phyloP scores from a whole-genome alignment of 345 rosid species.

The Salix arbutifolia region DNA sequence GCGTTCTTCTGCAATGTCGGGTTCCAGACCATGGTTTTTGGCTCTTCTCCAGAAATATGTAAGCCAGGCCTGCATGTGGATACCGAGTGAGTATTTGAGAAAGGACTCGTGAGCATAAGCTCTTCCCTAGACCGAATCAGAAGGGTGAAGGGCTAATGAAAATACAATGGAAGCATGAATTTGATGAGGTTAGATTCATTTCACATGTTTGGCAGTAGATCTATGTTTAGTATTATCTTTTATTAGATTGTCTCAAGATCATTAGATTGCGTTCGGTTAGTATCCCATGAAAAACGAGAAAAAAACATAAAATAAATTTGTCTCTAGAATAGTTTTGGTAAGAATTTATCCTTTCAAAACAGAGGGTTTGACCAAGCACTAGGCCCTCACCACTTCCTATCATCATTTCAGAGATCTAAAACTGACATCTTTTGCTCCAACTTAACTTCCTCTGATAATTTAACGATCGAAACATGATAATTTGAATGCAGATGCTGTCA shows the following conservation, averaged over 20 bases:
- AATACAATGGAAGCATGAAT: background rate
- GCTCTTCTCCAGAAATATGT: constrained; percentile 87
- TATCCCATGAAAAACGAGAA: no score
- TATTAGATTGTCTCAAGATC: no score
- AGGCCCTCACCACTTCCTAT: no score
- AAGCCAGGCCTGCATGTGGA: constrained; percentile 70
- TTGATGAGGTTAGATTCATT: background rate
- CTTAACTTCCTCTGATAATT: background rate
- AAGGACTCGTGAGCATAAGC: background rate
- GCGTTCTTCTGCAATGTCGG: constrained; percentile 76
- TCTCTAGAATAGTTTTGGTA: no score
- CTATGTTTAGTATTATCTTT: no score
- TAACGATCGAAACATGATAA: background rate
- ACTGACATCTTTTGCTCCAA: no score
- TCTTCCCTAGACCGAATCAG: background rate
- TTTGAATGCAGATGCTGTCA: background rate
- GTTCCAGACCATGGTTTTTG: constrained; percentile 54
- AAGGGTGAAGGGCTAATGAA: background rate
- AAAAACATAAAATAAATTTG: no score
- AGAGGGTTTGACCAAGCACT: no score
- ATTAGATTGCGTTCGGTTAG: no score
- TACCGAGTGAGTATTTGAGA: background rate
- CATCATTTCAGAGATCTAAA: no score
- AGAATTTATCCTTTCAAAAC: no score
- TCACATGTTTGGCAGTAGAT: no score